Conservation (phyloP, 345 rosid genomes). For the Bruguiera gymnorhiza region DNA sequence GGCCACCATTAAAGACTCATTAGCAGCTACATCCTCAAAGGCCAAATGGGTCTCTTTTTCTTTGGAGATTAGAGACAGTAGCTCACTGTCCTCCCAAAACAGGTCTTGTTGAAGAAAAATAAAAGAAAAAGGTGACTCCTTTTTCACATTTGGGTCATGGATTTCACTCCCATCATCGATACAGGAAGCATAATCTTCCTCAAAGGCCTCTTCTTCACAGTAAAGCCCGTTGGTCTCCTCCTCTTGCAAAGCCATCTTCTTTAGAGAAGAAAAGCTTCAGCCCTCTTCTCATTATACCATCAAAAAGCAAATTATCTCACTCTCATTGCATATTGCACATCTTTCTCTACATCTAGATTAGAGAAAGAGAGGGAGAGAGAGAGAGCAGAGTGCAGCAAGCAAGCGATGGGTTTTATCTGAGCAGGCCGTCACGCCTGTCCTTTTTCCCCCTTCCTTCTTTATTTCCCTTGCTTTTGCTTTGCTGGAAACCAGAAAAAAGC, state of each 20-base stretch:
- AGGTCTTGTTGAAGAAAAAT: constrained; percentile 43
- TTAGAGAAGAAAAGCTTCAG: constrained; percentile 40
- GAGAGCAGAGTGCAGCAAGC: constrained; percentile 6
- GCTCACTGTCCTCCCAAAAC: constrained; percentile 66
- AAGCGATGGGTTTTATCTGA: constrained; percentile 48
- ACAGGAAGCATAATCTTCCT: constrained; percentile 23
- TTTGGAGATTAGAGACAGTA: constrained; percentile 47
- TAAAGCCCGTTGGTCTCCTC: constrained; percentile 49
- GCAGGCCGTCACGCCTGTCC: constrained; percentile 49
- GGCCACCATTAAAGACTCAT: constrained; percentile 39
- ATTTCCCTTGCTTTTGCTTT: constrained; percentile 1
- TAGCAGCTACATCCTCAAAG: constrained; percentile 25
- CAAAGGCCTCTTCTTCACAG: constrained; percentile 65
- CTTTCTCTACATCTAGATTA: constrained; percentile 1
- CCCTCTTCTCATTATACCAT: constrained; percentile 53
- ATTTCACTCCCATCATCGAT: constrained; percentile 23
- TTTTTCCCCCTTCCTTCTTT: constrained; percentile 6
- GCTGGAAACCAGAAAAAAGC: too few species aligned
- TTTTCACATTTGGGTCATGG: constrained; percentile 22
- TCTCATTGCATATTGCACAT: constrained; percentile 11
- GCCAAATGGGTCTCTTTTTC: constrained; percentile 49
- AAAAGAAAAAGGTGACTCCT: constrained; percentile 43
- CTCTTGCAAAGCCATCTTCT: constrained; percentile 59
- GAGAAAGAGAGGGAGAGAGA: background rate
- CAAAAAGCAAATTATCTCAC: constrained; percentile 13